These are phyloP conservation scores for Clavispora vitiphila DNA, from an alignment of 805 yeast species.

Conservation along the genomic window DNA sequence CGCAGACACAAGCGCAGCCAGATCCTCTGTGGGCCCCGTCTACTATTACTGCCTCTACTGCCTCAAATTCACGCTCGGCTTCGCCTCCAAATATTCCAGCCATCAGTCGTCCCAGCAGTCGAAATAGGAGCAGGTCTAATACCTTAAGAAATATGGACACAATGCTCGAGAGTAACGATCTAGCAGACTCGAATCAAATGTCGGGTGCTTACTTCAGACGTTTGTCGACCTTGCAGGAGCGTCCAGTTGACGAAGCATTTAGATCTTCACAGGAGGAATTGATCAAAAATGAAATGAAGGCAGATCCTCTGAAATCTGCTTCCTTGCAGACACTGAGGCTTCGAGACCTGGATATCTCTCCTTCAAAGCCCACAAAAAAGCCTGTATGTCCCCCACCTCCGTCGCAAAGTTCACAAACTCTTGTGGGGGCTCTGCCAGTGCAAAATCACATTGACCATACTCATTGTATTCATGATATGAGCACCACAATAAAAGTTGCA, in stretches of 20 bases:
- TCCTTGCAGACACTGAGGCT: not conserved
- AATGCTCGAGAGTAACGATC: conserved; percentile 33
- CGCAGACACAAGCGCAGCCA: not conserved
- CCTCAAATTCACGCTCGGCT: conserved; percentile 5
- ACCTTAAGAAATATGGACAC: conserved; percentile 31
- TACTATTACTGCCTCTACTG: conserved; percentile 4
- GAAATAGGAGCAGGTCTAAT: conserved; percentile 30
- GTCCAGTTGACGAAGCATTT: conserved; percentile 26
- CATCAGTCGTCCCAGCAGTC: conserved; percentile 11
- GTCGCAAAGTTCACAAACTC: not conserved
- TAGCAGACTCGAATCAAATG: conserved; percentile 41
- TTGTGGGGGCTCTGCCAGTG: too few relatives aligned
- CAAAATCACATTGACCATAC: not conserved
- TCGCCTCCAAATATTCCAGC: conserved; percentile 6
- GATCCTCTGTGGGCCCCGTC: not conserved
- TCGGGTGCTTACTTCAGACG: conserved; percentile 63
- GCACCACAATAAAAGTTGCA: conserved; percentile 40
- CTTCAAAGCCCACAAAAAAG: not conserved
- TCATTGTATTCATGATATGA: conserved; percentile 8
- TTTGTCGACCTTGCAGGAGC: conserved; percentile 58
- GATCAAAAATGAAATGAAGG: not conserved
- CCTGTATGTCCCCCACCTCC: not conserved
- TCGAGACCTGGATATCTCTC: not conserved
- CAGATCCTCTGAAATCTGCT: not conserved
- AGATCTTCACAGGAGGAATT: conserved; percentile 1